Conservation (phyloP, 768 basidiomycete genomes). For the Tylopilus plumbeoviolaceoides region DNA sequence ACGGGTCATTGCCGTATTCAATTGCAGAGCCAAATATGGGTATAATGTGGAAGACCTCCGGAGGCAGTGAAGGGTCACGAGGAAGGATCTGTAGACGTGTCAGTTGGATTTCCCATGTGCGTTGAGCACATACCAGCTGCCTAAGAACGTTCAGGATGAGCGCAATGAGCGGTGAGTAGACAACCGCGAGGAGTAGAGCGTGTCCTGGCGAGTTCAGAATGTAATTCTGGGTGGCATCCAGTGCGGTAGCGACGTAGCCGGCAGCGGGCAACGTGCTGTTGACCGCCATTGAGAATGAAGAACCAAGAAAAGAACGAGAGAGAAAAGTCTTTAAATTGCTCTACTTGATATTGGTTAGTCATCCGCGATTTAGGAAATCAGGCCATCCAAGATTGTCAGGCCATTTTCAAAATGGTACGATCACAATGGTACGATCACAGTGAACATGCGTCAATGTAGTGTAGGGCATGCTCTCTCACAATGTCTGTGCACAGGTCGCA, state of each 20-base stretch:
- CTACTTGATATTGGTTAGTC: constrained; percentile 28
- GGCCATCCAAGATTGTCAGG: constrained; percentile 10
- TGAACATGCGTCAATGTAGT: too few relatives aligned
- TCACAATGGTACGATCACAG: too few relatives aligned
- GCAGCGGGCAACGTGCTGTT: constrained; percentile 17
- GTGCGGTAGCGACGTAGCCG: constrained; percentile 23
- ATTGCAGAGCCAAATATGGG: constrained; percentile 89
- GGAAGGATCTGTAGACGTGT: constrained; percentile 52
- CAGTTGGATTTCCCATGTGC: not conserved
- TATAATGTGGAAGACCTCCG: constrained; percentile 89
- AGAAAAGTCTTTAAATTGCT: too few relatives aligned
- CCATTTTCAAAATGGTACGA: constrained; percentile 2
- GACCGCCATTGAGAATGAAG: constrained; percentile 23
- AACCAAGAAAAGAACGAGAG: not conserved
- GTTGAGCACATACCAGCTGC: constrained; percentile 59
- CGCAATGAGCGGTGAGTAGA: constrained; percentile 66
- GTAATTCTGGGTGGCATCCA: constrained; percentile 20
- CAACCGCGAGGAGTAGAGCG: constrained; percentile 37
- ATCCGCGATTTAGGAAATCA: constrained; percentile 6
- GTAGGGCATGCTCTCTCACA: too few relatives aligned
- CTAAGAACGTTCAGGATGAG: constrained; percentile 71
- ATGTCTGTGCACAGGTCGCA: too few relatives aligned
- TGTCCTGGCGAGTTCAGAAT: constrained; percentile 23
- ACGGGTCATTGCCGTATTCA: constrained; percentile 87
- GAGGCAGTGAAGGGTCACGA: constrained; percentile 69